Conservation (phyloP, 768 basidiomycete genomes). For the Hortiboletus flavorubellus region DNA sequence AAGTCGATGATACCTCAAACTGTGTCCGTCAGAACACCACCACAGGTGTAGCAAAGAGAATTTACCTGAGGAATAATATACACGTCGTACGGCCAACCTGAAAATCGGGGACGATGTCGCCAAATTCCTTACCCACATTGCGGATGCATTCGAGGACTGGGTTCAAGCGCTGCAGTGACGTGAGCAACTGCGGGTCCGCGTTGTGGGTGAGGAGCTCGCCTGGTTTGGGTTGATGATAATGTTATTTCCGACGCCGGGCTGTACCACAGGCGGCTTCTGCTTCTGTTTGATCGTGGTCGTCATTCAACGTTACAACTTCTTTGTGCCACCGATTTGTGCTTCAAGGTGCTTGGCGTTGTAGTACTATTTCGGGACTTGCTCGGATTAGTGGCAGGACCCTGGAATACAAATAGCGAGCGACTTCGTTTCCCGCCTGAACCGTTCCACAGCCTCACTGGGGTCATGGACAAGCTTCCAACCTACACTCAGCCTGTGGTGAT, state of each 20-base stretch:
- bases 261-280: slow-evolving; percentile 55
- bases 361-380: no score
- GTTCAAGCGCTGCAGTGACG: slow-evolving; percentile 65
- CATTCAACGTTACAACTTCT: not conserved
- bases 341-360: not conserved
- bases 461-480: slow-evolving; percentile 30
- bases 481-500: not conserved
- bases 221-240: slow-evolving; percentile 63
- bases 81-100: slow-evolving; percentile 95
- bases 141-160: slow-evolving; percentile 83
- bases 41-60: not conserved
- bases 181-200: not conserved
- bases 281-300: slow-evolving; percentile 14
- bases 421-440: not conserved
- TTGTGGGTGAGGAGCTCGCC: slow-evolving; percentile 27
- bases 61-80: slow-evolving; percentile 85
- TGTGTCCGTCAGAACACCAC: slow-evolving; percentile 29
- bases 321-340: slow-evolving; percentile 11
- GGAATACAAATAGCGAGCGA: not conserved
- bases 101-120: slow-evolving; percentile 91
- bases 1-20: slow-evolving; percentile 90
- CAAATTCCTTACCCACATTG: slow-evolving; percentile 91
- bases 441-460: not conserved
- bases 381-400: not conserved
- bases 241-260: slow-evolving; percentile 61